Percentiles rank a stretch among this genome's conserved stretches.
Conservation (phyloP, 148 eudicot species). For the Arbutus unedo region DNA sequence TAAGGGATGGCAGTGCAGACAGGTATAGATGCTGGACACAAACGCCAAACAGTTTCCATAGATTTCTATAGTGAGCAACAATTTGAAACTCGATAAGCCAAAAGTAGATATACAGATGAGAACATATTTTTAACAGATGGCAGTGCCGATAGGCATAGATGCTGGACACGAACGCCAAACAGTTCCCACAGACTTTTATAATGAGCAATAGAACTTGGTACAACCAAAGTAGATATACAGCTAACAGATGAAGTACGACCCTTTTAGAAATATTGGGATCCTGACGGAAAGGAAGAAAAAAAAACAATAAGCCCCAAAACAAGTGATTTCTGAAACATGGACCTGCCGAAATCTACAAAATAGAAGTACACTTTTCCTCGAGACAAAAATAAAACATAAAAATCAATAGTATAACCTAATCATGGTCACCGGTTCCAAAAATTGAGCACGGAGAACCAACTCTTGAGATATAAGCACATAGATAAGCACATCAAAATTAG, state of each 20-base stretch:
- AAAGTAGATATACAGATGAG: not conserved
- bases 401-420: not conserved
- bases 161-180: not conserved
- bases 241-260: not conserved
- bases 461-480: not conserved
- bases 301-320: not conserved
- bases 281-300: not conserved
- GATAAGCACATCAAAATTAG: slow-evolving; percentile 3
- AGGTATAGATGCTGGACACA: not conserved
- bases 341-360: not conserved
- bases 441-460: slow-evolving; percentile 2
- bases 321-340: not conserved
- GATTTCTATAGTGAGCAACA: not conserved
- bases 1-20: not conserved
- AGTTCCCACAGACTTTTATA: not conserved
- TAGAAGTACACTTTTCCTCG: not conserved
- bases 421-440: not conserved
- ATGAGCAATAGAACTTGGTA: not conserved
- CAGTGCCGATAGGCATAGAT: not conserved
- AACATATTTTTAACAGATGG: not conserved
- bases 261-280: not conserved
- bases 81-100: not conserved
- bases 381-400: not conserved
- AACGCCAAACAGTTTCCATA: not conserved
- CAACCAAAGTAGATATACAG: not conserved